Percentiles rank a stretch among this genome's conserved stretches.
These are phyloP conservation scores for Colletotrichum sp. DNA, from an alignment of 2,329 filamentous ascomycete species.

Conservation along the genomic window DNA sequence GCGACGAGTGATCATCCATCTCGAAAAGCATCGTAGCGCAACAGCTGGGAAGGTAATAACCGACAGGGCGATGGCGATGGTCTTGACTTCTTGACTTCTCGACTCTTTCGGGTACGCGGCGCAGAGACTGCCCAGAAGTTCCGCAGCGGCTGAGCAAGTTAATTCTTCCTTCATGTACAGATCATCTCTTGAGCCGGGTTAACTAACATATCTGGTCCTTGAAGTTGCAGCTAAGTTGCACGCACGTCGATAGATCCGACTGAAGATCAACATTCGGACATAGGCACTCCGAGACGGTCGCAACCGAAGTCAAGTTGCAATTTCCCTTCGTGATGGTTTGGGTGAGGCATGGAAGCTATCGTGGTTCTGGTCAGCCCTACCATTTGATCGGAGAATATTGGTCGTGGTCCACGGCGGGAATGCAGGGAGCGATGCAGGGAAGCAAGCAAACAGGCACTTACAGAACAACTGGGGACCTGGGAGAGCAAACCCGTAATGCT, in stretches of 20 bases:
- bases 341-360: slow-evolving; percentile 15
- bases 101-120: slow-evolving; percentile 25
- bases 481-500: not conserved
- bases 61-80: slow-evolving; percentile 27
- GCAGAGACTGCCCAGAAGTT: slow-evolving; percentile 16
- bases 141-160: not conserved
- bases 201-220: slow-evolving; percentile 21
- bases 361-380: slow-evolving; percentile 4
- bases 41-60: slow-evolving; percentile 19
- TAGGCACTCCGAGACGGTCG: slow-evolving; percentile 18
- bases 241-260: slow-evolving; percentile 20
- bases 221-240: slow-evolving; percentile 22
- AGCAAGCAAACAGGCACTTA: not conserved
- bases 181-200: not conserved
- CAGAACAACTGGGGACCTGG: slow-evolving; percentile 1
- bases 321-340: not conserved
- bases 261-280: slow-evolving; percentile 20
- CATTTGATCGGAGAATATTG: not conserved
- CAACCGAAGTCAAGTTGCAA: slow-evolving; percentile 19
- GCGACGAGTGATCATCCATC: slow-evolving; percentile 12
- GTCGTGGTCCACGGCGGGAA: not conserved
- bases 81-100: slow-evolving; percentile 23
- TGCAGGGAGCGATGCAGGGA: not conserved
- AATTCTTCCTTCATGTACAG: not conserved
- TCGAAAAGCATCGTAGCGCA: slow-evolving; percentile 22